Conservation (phyloP, 2,329 filamentous ascomycete genomes). For the Pseudopithomyces maydicus region DNA sequence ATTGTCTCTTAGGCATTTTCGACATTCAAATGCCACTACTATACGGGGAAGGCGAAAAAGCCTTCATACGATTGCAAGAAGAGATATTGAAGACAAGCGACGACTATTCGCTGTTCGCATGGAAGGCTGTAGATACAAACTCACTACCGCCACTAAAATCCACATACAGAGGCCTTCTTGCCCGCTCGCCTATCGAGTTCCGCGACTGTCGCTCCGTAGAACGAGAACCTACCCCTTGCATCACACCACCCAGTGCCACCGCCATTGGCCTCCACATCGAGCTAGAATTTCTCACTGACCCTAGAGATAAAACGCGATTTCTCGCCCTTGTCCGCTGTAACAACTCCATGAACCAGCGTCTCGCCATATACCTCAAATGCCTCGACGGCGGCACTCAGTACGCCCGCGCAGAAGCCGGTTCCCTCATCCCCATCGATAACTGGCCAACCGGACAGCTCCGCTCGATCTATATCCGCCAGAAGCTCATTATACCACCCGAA, state of each 20-base stretch:
- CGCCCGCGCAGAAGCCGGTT: constrained; percentile 47
- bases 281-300: constrained; percentile 26
- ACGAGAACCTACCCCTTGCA: constrained; percentile 23
- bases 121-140: constrained; percentile 20
- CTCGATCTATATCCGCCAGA: constrained; percentile 31
- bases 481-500: constrained; percentile 23
- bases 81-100: constrained; percentile 34
- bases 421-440: constrained; percentile 57
- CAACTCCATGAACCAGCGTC: constrained; percentile 26
- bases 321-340: constrained; percentile 27
- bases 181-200: constrained; percentile 29
- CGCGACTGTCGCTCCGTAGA: constrained; percentile 24
- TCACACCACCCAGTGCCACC: constrained; percentile 23
- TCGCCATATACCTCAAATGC: constrained; percentile 28
- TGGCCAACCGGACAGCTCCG: constrained; percentile 31
- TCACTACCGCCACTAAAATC: constrained; percentile 2
- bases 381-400: constrained; percentile 41
- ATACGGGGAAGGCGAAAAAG: constrained; percentile 35
- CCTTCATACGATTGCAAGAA: constrained; percentile 33
- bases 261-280: constrained; percentile 30
- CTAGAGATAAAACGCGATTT: constrained; percentile 17
- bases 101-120: constrained; percentile 35
- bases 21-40: constrained; percentile 37
- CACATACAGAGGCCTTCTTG: constrained; percentile 30
- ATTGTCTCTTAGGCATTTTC: constrained; percentile 37